A percentile compares a stretch with the other conserved stretches of the same genome.
These are phyloP conservation scores for Macrophomina tecta DNA, from an alignment of 2,329 filamentous ascomycete genomes.

Conservation along the genomic window DNA sequence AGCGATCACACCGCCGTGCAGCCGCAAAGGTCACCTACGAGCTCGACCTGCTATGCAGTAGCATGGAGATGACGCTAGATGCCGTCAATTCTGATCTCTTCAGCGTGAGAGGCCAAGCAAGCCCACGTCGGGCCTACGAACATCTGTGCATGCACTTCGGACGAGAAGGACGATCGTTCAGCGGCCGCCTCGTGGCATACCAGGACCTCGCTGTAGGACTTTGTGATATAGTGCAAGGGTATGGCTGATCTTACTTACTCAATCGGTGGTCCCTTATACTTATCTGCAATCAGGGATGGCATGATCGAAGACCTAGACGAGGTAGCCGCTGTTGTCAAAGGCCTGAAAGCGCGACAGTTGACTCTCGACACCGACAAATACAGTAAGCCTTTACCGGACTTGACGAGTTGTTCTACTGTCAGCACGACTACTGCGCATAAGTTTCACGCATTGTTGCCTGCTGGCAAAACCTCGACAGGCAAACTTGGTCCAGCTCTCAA, in stretches of 20 bases:
- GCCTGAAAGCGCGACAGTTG: conserved; percentile 20
- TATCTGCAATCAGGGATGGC: conserved; percentile 3
- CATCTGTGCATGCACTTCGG: conserved; percentile 8
- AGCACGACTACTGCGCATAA: not conserved
- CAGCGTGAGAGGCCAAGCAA: conserved; percentile 4
- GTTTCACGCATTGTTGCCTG: not conserved
- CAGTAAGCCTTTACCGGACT: not conserved
- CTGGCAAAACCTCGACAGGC: not conserved
- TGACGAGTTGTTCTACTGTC: not conserved
- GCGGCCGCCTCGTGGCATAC: conserved; percentile 20
- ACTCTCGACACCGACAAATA: not conserved
- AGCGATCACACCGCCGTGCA: conserved; percentile 43
- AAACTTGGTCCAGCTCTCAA: not conserved
- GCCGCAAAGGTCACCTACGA: conserved; percentile 30
- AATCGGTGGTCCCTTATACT: not conserved
- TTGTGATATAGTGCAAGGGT: conserved; percentile 20
- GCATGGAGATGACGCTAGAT: conserved; percentile 24
- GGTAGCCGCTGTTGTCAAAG: conserved; percentile 1
- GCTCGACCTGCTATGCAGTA: conserved; percentile 24
- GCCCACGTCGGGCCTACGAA: conserved; percentile 18
- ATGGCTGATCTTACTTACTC: not conserved
- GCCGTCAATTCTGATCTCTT: conserved; percentile 17
- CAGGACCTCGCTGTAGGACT: conserved; percentile 20
- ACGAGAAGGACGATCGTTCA: conserved; percentile 15
- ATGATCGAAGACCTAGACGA: conserved; percentile 10